phyloP scores from a whole-genome alignment of 805 yeast species.

The Schwanniomyces polymorphus region DNA sequence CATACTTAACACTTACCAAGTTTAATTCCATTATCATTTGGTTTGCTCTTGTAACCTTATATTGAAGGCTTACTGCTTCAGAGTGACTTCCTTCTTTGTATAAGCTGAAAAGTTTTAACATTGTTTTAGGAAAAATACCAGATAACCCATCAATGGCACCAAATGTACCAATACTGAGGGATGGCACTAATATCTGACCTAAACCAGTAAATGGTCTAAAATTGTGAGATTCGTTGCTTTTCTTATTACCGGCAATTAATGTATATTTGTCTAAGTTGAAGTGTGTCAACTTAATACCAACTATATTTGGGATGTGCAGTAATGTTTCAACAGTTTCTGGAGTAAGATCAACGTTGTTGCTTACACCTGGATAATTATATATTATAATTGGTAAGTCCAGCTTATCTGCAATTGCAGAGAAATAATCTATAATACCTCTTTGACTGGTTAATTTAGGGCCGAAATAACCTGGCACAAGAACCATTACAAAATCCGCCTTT shows the following conservation, averaged over 20 bases:
- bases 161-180: constrained; percentile 18
- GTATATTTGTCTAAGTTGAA: constrained; percentile 20
- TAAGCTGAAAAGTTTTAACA: constrained; percentile 15
- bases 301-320: constrained; percentile 32
- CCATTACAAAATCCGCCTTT: constrained; percentile 34
- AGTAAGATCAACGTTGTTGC: constrained; percentile 27
- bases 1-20: constrained; percentile 29
- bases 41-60: constrained; percentile 19
- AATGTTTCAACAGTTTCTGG: constrained; percentile 21
- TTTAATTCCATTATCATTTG: constrained; percentile 27
- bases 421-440: constrained; percentile 31
- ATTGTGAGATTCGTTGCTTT: constrained; percentile 10
- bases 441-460: constrained; percentile 30
- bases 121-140: constrained; percentile 20
- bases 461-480: constrained; percentile 35
- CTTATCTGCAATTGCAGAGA: constrained; percentile 25
- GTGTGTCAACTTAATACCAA: constrained; percentile 32
- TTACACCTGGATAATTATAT: constrained; percentile 38
- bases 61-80: constrained; percentile 21
- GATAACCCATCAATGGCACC: constrained; percentile 27
- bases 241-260: constrained; percentile 14
- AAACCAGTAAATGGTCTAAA: constrained; percentile 24
- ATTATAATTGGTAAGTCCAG: constrained; percentile 34
- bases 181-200: constrained; percentile 24
- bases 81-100: constrained; percentile 11